phyloP scores from a whole-genome alignment of 108 stramenopile genomes.

The Fistulifera pelliculosa region DNA sequence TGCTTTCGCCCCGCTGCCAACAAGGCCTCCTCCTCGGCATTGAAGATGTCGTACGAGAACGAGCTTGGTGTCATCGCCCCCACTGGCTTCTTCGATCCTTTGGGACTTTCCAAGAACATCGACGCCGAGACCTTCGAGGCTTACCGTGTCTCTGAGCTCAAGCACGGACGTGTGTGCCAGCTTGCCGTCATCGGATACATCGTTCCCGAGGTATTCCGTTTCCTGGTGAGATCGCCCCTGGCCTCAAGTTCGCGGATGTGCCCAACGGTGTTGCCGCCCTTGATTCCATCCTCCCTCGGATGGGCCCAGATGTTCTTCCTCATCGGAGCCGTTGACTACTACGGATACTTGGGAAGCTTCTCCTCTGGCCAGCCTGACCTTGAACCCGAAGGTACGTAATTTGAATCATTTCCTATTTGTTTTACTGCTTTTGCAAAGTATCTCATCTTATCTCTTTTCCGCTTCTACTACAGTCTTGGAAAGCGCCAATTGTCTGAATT shows the following conservation, averaged over 20 bases:
- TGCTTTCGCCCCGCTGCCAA: constrained; percentile 46
- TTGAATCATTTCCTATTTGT: background rate
- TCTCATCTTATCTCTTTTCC: background rate
- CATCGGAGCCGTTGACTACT: constrained; percentile 65
- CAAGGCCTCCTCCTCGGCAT: constrained; percentile 4
- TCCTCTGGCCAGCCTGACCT: constrained; percentile 31
- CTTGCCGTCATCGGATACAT: constrained; percentile 55
- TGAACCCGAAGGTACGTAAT: constrained; percentile 17
- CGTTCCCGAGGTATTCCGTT: constrained; percentile 27
- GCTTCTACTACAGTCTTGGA: background rate
- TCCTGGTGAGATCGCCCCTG: constrained; percentile 38
- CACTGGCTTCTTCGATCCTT: constrained; percentile 22
- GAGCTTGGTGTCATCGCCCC: constrained; percentile 16
- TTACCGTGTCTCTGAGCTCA: constrained; percentile 54
- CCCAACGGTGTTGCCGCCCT: constrained; percentile 75
- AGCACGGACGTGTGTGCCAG: constrained; percentile 66
- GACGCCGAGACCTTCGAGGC: constrained; percentile 53
- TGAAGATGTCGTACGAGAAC: constrained; percentile 16
- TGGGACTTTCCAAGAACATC: constrained; percentile 47
- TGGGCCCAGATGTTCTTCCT: constrained; percentile 71
- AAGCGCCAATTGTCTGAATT: constrained; percentile 19
- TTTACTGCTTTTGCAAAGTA: background rate
- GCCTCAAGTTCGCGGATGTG: constrained; percentile 62
- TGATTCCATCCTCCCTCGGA: constrained; percentile 52
- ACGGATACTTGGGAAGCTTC: constrained; percentile 46